A percentile compares a stretch with the other conserved stretches of the same genome.
Conservation (phyloP, 176 grass and related monocot genomes). For the Oryza rufipogon region DNA sequence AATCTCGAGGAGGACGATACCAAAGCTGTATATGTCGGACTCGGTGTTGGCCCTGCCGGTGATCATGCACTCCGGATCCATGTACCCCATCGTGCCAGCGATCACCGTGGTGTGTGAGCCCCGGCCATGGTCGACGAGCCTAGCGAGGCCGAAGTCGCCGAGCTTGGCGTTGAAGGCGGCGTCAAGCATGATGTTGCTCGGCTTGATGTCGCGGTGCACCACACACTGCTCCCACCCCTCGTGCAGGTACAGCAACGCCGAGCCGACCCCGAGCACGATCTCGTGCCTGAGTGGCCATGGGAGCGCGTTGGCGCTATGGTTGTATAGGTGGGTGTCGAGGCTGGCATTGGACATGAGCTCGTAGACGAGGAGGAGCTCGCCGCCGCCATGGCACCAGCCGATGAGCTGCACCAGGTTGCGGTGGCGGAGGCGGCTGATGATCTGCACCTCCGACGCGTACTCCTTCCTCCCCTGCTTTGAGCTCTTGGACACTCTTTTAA, state of each 20-base stretch:
- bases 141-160: slow-evolving; percentile 26
- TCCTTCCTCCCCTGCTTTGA: too few relatives aligned
- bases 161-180: not conserved
- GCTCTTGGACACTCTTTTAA: too few relatives aligned
- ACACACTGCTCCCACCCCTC: not conserved
- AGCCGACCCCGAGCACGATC: not conserved
- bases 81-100: slow-evolving; percentile 27
- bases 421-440: slow-evolving; percentile 32
- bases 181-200: slow-evolving; percentile 46
- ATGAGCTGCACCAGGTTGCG: slow-evolving; percentile 58
- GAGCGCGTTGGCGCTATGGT: not conserved
- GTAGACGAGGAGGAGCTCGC: slow-evolving; percentile 41
- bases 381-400: slow-evolving; percentile 50
- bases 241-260: slow-evolving; percentile 24
- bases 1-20: slow-evolving; percentile 42
- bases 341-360: slow-evolving; percentile 62
- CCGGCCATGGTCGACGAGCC: slow-evolving; percentile 22
- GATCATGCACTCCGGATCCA: not conserved
- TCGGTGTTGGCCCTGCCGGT: not conserved
- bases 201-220: slow-evolving; percentile 42
- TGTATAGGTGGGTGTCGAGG: slow-evolving; percentile 22
- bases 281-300: not conserved
- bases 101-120: not conserved
- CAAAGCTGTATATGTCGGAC: slow-evolving; percentile 39
- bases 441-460: too few relatives aligned